Base-by-base conservation (phyloP, 1,284 basidiomycete species). In the Pseudozyma sp. region DNA sequence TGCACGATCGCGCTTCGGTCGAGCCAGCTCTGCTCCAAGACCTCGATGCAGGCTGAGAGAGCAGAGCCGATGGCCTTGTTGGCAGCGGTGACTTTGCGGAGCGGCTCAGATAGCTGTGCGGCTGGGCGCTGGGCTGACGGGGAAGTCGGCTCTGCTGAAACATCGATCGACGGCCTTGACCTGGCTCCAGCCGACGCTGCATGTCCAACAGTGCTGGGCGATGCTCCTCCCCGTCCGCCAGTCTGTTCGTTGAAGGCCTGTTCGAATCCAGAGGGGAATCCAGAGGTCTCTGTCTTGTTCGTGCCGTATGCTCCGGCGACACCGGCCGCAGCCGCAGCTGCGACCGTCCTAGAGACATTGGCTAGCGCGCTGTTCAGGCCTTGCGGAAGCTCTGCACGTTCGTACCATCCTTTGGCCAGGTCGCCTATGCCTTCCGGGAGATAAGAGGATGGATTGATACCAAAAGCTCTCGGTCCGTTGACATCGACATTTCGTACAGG, bases 331-430 rank as follows among this genome's bases (percentile, higher is more conserved):
- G 62, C 71, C 7, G 71, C 68, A 19, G 68, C 66, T 9, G 70
- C 70, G 24, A 80, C 80, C 1, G 68, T 75, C 14, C 58, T 60
- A 5, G 77, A 76, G 16, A 79, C 72, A 45, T 79, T 79, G 11
- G 63, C 62, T 3, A 80, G 56, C 3, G 78, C 68, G 44, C 55
- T 75, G 31, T 65, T 68, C 29, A 81, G 46, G 31, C 53, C 60
- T 35, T 73, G 70, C 7, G 70, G 70, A 14, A 73, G 52, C 43
- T 73, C 70, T 14, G 80, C 71, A 17, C 72, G 63, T 35, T 79
- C 71, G 52, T 80, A 81, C 52, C 80, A 64, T 42, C 77, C 77
- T 39, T 72, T 68, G 31, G 80, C 79, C 19, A 80, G 35, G 35
- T 81, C 78, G 46, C 66, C 68, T 24, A 81, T 61, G 19, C 71